Conservation (phyloP, 139 green algal genomes). For the Diplosphaera chodatii region DNA sequence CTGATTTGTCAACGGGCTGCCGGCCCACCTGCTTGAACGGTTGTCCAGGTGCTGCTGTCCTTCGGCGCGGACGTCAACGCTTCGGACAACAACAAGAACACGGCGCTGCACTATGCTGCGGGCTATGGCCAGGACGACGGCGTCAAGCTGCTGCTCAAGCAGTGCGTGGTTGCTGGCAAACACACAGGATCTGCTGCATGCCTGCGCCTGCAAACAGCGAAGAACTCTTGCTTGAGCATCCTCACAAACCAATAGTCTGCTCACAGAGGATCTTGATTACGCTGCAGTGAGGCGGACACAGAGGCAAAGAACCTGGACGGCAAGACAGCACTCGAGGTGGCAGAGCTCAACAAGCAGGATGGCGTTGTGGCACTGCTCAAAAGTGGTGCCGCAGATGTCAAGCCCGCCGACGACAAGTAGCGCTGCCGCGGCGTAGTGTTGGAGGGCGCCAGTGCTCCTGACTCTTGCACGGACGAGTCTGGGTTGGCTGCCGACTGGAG, state of each 20-base stretch:
- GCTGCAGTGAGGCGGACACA: constrained; percentile 55
- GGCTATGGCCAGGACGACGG: constrained; percentile 79
- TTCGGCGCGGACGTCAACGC: constrained; percentile 70
- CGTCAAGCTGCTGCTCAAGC: constrained; percentile 67
- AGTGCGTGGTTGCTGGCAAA: no score
- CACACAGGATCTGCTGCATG: no score
- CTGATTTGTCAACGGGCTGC: no score
- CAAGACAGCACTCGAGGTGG: constrained; percentile 93
- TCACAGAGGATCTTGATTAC: no score
- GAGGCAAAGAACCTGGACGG: constrained; percentile 76
- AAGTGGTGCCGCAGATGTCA: constrained; percentile 2
- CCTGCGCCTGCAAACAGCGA: no score
- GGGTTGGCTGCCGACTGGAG: no score
- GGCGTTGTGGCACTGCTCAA: constrained; percentile 63
- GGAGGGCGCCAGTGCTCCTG: neutral
- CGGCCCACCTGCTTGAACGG: no score
- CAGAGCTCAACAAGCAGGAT: constrained; percentile 89
- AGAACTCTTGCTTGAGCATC: no score
- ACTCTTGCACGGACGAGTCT: no score
- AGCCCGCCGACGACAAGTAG: neutral
- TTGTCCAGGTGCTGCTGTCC: constrained; percentile 59
- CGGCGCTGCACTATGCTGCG: constrained; percentile 86
- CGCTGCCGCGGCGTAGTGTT: neutral
- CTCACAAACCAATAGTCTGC: no score
- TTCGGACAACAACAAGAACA: constrained; percentile 91